phyloP scores from a whole-genome alignment of 768 basidiomycete genomes.

The Tulasnella sp. region DNA sequence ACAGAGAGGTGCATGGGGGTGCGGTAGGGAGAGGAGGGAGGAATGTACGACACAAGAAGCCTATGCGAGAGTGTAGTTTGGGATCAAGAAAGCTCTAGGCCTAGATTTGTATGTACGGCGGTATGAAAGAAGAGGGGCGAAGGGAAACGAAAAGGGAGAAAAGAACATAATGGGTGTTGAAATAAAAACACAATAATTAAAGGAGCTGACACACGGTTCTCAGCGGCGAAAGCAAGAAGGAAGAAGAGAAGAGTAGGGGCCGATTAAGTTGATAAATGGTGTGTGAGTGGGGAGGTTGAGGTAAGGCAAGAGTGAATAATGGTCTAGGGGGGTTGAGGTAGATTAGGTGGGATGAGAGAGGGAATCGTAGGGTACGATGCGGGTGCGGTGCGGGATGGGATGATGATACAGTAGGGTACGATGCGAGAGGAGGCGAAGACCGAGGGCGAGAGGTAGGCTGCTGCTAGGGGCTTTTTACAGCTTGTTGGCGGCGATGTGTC shows the following conservation, averaged over 20 bases:
- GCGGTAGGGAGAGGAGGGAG: background rate
- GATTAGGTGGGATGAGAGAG: background rate
- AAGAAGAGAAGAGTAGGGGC: background rate
- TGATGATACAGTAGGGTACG: background rate
- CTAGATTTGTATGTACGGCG: background rate
- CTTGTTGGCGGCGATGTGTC: conserved; percentile 24
- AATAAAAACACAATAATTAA: background rate
- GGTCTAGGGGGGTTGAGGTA: background rate
- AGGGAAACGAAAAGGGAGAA: background rate
- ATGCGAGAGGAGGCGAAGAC: background rate
- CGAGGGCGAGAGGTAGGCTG: background rate
- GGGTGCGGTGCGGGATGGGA: background rate
- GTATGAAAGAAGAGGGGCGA: too few species aligned
- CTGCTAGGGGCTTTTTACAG: background rate
- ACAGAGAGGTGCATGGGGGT: background rate
- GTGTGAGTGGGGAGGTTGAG: background rate
- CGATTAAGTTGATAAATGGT: background rate
- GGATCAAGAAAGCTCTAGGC: background rate
- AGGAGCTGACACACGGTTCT: background rate
- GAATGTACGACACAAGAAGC: background rate
- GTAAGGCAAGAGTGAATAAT: background rate
- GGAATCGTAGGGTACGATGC: background rate
- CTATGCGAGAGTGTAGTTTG: background rate
- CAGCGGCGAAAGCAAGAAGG: background rate
- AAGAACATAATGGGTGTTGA: background rate